These are phyloP conservation scores for Symbiodinium natans DNA, from an alignment of 73 alveolate species.

Conservation along the genomic window DNA sequence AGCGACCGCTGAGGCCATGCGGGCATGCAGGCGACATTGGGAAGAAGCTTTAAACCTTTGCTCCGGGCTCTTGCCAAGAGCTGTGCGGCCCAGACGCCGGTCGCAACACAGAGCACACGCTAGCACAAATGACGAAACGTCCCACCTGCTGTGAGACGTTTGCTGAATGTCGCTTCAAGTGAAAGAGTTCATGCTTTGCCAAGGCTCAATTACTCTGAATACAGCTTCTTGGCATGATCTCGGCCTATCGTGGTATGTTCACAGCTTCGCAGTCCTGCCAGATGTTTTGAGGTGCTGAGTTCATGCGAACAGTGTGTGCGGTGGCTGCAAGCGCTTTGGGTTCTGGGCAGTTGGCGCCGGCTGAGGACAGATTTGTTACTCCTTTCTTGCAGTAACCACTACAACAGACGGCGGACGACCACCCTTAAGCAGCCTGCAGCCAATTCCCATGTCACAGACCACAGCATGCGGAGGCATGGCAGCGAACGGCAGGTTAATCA, in stretches of 20 bases:
- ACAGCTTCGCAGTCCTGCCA: neutral
- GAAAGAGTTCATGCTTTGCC: neutral
- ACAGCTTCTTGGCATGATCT: neutral
- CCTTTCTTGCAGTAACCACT: neutral
- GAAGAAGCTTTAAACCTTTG: neutral
- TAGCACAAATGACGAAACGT: too few species aligned
- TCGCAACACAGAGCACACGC: too few species aligned
- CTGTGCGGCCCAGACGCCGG: neutral
- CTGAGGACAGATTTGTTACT: neutral
- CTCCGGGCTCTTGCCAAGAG: neutral
- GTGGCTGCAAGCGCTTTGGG: constrained; percentile 16
- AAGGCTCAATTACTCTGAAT: neutral
- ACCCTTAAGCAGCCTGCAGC: too few species aligned
- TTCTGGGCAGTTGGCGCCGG: neutral
- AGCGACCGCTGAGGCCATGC: neutral
- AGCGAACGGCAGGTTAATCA: too few species aligned
- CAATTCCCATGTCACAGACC: too few species aligned
- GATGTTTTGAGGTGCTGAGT: constrained; percentile 27
- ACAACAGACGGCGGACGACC: too few species aligned
- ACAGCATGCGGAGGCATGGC: too few species aligned
- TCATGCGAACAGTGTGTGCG: constrained; percentile 26
- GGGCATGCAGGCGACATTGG: neutral
- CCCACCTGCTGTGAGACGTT: too few species aligned
- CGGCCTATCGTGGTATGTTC: neutral
- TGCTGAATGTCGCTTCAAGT: neutral